Evolutionary conservation across 2,329 filamentous ascomycete genomes (phyloP), one percentile per base, ranked within the genome.

Genomic region (Lojkania enalia): DNA sequence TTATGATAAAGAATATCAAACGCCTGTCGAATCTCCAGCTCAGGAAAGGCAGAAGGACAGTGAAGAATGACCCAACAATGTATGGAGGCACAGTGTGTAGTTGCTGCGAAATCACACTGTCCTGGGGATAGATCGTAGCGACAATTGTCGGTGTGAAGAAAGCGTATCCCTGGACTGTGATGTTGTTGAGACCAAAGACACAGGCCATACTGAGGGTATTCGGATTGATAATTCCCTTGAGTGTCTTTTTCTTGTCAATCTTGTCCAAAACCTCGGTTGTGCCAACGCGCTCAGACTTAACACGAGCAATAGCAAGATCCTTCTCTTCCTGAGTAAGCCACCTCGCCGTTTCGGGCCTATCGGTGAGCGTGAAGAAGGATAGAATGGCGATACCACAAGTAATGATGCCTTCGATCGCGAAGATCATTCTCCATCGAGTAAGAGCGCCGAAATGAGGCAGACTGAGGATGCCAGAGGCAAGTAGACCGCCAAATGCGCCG

Each of bases 71-170:
- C 0, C 85, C 86, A 0, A 88, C 80, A 0, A 84, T 67, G 57
- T 88, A 89, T 0, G 85, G 85, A 0, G 86, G 86, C 0, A 88
- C 86, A 0, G 85, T 88, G 51, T 80, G 80, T 0, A 88, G 78
- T 65, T 89, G 86, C 60, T 87, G 82, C 1, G 76, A 77, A 12
- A 88, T 73, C 2, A 82, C 77, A 12, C 72, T 74, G 42, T 72
- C 71, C 1, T 76, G 58, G 0, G 82, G 81, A 57, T 88, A 88
- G 54, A 89, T 87, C 4, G 80, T 86, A 32, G 71, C 69, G 31
- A 89, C 83, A 49, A 90, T 88, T 0, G 85, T 88, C 0, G 86
- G 86, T 0, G 78, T 71, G 66, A 88, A 88, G 73, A 87, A 87
- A 1, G 82, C 82, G 3, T 88, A 72, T 3, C 85, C 84, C 60